Evolutionary conservation across 2,329 filamentous ascomycete species (phyloP).

Genomic region (Chaetomium olivaceum): DNA sequence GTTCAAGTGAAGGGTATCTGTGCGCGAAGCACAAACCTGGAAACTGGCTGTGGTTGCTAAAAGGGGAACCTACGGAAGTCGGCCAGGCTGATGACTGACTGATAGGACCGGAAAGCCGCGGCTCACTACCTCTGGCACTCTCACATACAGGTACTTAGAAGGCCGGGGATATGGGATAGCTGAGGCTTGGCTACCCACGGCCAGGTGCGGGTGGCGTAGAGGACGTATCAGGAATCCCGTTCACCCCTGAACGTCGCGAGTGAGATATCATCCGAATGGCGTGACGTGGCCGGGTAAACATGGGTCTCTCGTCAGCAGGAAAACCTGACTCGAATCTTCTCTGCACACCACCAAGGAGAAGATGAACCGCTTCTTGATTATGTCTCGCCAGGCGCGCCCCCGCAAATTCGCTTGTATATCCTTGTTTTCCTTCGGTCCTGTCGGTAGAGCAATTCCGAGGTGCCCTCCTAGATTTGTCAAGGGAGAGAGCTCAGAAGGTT

Average conservation of each 20-base stretch:
- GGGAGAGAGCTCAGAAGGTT: background rate
- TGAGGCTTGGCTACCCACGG: background rate
- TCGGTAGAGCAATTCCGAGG: background rate
- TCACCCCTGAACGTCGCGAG: background rate
- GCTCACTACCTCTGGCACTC: background rate
- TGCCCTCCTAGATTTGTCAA: background rate
- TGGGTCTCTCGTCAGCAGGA: background rate
- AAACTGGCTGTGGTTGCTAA: background rate
- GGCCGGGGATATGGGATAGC: background rate
- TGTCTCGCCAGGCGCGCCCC: too few relatives aligned
- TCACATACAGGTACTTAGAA: background rate
- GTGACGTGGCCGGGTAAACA: background rate
- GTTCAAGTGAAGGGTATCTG: background rate
- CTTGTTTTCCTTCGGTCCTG: background rate
- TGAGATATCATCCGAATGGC: background rate
- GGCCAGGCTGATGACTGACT: background rate
- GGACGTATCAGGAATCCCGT: background rate
- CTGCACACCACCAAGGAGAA: background rate
- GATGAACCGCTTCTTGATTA: background rate
- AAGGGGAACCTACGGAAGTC: background rate
- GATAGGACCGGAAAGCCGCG: background rate
- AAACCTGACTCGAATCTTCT: background rate
- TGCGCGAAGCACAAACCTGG: background rate
- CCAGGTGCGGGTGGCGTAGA: background rate
- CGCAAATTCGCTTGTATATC: background rate